Evolutionary conservation across 2,329 filamentous ascomycete genomes (phyloP), one percentile per base, ranked within the genome.

Genomic region (Penicillium sp.): DNA sequence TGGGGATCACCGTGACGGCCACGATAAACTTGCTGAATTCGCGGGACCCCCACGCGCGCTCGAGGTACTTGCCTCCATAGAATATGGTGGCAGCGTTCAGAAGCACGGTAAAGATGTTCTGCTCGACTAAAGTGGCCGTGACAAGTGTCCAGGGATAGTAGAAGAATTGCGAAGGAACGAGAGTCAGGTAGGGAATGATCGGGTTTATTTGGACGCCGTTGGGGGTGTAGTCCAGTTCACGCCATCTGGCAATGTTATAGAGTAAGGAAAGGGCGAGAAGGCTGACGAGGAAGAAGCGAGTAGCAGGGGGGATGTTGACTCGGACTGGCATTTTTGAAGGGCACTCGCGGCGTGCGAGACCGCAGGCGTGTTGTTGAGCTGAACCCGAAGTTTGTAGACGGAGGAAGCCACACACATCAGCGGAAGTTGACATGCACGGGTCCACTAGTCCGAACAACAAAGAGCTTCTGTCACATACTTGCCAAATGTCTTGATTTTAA

Each of bases 61-160:
- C 95, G 23, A 99, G 85, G 75, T 99, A 99, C 67, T 92, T 87
- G 10, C 95, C 95, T 54, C 93, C 93, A 78, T 96, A 91, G 75
- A 93, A 96, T 53, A 98, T 78, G 1, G 93, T 93, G 44, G 88
- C 80, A 27, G 83, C 88, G 48, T 91, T 92, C 56, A 96, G 86
- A 26, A 85, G 78, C 44, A 97, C 82, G 11, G 92, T 96, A 70
- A 96, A 90, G 67, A 98, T 81, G 74, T 98, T 98, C 76, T 91
- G 90, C 79, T 99, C 95, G 49, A 97, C 92, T 55, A 97, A 83
- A 0, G 92, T 91, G 2, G 92, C 89, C 3, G 91, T 90, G 55
- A 96, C 68, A 63, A 96, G 89, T 1, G 92, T 96, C 95, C 95
- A 99, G 0, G 95, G 95, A 72, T 96, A 97, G 69, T 91, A 83